Percentiles rank a stretch among this genome's conserved stretches.
phyloP scores from a whole-genome alignment of 345 rosid species.

The Noccaea caerulescens region DNA sequence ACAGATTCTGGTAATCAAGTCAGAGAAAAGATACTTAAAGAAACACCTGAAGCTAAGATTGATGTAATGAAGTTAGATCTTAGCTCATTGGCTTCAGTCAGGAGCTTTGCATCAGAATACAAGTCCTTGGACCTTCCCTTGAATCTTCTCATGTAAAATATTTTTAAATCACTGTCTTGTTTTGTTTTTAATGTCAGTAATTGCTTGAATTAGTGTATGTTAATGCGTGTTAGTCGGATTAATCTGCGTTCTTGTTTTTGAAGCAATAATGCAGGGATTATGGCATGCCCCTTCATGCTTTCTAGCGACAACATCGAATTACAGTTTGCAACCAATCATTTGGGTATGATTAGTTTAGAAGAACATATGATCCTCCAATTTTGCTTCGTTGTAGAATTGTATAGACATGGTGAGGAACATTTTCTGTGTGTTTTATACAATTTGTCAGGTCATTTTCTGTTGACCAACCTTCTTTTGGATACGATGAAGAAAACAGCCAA shows the following conservation, averaged over 20 bases:
- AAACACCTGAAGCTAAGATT: conserved; percentile 62
- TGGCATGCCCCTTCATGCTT: conserved; percentile 62
- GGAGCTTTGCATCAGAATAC: conserved; percentile 55
- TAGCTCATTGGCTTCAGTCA: conserved; percentile 67
- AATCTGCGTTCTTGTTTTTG: conserved; percentile 11
- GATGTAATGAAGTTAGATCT: conserved; percentile 82
- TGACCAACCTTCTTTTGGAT: conserved; percentile 69
- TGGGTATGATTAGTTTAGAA: conserved; percentile 46
- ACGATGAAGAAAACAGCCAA: conserved; percentile 70
- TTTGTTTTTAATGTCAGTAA: not conserved
- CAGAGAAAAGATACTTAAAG: conserved; percentile 60
- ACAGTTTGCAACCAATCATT: conserved; percentile 65
- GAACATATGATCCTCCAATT: not conserved
- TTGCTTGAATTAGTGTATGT: conserved; percentile 18
- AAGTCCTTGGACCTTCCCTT: conserved; percentile 49
- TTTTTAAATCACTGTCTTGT: not conserved
- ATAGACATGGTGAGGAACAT: not conserved
- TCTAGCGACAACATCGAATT: conserved; percentile 58
- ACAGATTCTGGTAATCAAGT: conserved; percentile 59
- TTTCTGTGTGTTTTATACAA: not conserved
- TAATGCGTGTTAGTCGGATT: not conserved
- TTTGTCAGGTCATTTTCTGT: conserved; percentile 73
- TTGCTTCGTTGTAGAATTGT: not conserved
- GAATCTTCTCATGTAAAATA: conserved; percentile 56
- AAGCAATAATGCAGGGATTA: conserved; percentile 75